Conservation (phyloP, 768 basidiomycete species). For the Phylloporus sp. region DNA sequence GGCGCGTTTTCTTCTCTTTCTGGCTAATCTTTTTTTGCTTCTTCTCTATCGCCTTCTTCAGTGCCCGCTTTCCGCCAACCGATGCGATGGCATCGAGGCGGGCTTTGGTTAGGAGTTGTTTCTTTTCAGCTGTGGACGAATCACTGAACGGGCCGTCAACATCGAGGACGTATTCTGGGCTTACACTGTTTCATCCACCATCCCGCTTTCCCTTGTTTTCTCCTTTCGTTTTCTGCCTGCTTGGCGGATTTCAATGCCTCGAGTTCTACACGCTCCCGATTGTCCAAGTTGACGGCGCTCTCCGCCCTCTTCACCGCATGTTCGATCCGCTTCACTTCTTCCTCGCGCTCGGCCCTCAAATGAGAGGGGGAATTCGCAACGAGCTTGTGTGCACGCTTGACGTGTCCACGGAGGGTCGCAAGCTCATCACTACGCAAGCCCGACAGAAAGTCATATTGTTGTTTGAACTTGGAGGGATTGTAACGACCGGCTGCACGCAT, state of each 20-base stretch:
- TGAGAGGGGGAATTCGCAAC: slow-evolving; percentile 57
- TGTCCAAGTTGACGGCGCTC: slow-evolving; percentile 70
- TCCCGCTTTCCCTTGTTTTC: slow-evolving; percentile 67
- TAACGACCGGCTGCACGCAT: slow-evolving; percentile 65
- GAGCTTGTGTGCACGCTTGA: slow-evolving; percentile 65
- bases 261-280: slow-evolving; percentile 62
- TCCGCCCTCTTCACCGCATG: slow-evolving; percentile 70
- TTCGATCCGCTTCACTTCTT: slow-evolving; percentile 68
- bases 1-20: slow-evolving; percentile 84
- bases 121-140: slow-evolving; percentile 66
- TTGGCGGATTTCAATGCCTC: slow-evolving; percentile 50
- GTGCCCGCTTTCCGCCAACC: slow-evolving; percentile 71
- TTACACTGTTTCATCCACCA: slow-evolving; percentile 86
- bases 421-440: slow-evolving; percentile 64
- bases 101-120: slow-evolving; percentile 64
- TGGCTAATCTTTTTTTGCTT: slow-evolving; percentile 81
- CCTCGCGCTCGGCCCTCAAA: slow-evolving; percentile 53
- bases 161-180: slow-evolving; percentile 18
- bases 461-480: slow-evolving; percentile 56
- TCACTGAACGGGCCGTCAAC: no score
- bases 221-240: slow-evolving; percentile 52
- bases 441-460: slow-evolving; percentile 72
- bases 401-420: slow-evolving; percentile 52
- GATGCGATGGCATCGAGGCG: slow-evolving; percentile 74
- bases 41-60: slow-evolving; percentile 86